Evolutionary conservation across 352 stramenopile genomes (phyloP).

Genomic region (Phytophthora lateralis): DNA sequence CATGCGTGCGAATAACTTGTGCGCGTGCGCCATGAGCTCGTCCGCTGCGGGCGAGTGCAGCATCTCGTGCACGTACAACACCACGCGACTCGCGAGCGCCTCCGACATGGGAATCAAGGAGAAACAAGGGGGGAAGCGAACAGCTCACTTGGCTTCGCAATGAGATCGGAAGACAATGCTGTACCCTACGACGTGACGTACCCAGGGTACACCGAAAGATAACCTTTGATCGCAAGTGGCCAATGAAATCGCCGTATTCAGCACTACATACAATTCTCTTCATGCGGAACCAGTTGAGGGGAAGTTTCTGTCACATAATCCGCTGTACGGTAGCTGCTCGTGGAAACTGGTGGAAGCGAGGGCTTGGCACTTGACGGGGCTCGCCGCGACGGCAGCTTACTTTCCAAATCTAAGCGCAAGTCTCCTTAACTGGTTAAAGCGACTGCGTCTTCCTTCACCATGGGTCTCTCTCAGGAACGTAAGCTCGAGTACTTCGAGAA

Average conservation of each 20-base stretch:
- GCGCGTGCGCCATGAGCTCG: constrained; percentile 72
- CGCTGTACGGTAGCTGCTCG: background rate
- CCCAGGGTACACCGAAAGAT: constrained; percentile 16
- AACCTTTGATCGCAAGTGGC: background rate
- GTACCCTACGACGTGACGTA: constrained; percentile 4
- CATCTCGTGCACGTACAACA: constrained; percentile 79
- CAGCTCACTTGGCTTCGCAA: constrained; percentile 13
- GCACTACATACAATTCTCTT: background rate
- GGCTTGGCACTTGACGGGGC: background rate
- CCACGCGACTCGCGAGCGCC: constrained; percentile 55
- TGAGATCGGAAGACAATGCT: background rate
- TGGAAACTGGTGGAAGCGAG: constrained; percentile 47
- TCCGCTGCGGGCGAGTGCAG: constrained; percentile 78
- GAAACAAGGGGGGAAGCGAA: background rate
- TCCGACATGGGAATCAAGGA: constrained; percentile 52
- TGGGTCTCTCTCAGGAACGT: constrained; percentile 96
- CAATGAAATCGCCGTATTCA: constrained; percentile 21
- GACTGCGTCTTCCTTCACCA: constrained; percentile 81
- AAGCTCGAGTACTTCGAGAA: constrained; percentile 98
- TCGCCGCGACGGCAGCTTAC: constrained; percentile 17
- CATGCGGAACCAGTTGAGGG: constrained; percentile 23
- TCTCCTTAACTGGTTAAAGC: constrained; percentile 89
- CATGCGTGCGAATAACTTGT: constrained; percentile 66
- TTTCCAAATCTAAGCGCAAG: constrained; percentile 77
- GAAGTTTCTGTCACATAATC: constrained; percentile 16